Evolutionary conservation across 225 moss, liverwort and hornwort genomes (phyloP).

Genomic region (Marchantia paleacea): DNA sequence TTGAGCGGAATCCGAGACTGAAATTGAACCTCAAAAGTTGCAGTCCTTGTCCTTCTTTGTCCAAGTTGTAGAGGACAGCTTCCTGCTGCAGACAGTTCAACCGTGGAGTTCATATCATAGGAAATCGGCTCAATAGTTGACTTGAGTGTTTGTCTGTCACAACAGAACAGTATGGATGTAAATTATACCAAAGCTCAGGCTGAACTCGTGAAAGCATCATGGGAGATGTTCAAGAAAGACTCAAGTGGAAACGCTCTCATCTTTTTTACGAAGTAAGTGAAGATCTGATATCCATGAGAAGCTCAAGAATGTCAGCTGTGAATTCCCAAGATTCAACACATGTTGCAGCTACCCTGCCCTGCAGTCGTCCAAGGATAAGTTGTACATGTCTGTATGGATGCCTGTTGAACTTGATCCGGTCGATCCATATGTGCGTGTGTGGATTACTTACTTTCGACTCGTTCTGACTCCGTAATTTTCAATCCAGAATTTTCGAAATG

Average conservation of each 20-base stretch:
- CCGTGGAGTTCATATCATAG: no score
- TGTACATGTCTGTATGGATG: not conserved
- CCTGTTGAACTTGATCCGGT: not conserved
- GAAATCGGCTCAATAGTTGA: no score
- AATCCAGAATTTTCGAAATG: constrained; percentile 11
- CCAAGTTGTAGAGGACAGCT: no score
- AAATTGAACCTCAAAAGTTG: no score
- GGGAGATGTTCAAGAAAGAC: constrained; percentile 14
- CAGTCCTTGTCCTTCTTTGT: no score
- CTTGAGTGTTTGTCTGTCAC: no score
- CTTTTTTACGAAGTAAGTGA: constrained; percentile 15
- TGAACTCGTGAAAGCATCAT: not conserved
- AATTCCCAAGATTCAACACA: not conserved
- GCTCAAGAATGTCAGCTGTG: not conserved
- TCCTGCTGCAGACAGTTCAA: no score
- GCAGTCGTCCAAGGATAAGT: not conserved
- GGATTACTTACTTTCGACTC: not conserved
- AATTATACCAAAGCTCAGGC: constrained; percentile 2
- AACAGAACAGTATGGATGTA: not conserved
- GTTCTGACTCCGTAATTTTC: not conserved
- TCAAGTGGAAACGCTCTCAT: constrained; percentile 7
- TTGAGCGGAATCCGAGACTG: no score
- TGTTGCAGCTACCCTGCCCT: not conserved
- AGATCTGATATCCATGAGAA: not conserved
- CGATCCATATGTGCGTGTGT: not conserved